Base-by-base conservation (phyloP, 2,329 filamentous ascomycete genomes). In the Fusarium burgessii region DNA sequence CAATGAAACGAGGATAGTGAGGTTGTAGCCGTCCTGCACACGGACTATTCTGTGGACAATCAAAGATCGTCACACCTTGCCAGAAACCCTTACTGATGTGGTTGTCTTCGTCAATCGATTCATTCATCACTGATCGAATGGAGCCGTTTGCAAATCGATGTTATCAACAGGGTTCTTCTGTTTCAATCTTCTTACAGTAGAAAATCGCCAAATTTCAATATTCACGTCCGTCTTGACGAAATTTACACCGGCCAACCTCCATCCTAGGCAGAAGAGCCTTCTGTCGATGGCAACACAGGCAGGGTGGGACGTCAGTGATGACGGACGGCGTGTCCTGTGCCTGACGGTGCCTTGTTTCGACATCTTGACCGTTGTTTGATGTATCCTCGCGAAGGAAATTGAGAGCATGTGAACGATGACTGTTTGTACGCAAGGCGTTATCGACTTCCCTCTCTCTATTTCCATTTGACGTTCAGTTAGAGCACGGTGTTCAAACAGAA, bases 1-100 rank as follows among this genome's bases (percentile, higher is more conserved):
- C 43, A 70, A 71, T 75, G 70, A 75, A 76, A 76, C 50, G 70
- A 75, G 74, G 35, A 74, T 76, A 75, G 74, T 67, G 66, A 74
- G 60, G 74, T 75, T 60, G 72, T 74, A 74, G 70, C 74, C 73
- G 66, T 73, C 62, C 59, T 62, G 63, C 66, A 73, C 74, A 75
- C 74, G 68, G 73, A 71, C 74, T 72, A 57, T 72, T 50, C 65
- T 70, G 74, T 65, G 70, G 67, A 72, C 73, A 73, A 76, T 71
- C 64, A 49, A 62, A 74, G 64, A 68, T 70, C 59, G 55, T 57
- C 63, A 40, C 41, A 56, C 63, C 68, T 40, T 71, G 51, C 43
- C 55, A 55, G 33, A 71, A 68, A 52, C 47, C 68, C 49, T 71
- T 66, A 58, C 35, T 56, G 60, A 61, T 64, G 49, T 27, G 55